Base-by-base conservation (phyloP, 2,329 filamentous ascomycete genomes). In the Leptoxyphium fumago region DNA sequence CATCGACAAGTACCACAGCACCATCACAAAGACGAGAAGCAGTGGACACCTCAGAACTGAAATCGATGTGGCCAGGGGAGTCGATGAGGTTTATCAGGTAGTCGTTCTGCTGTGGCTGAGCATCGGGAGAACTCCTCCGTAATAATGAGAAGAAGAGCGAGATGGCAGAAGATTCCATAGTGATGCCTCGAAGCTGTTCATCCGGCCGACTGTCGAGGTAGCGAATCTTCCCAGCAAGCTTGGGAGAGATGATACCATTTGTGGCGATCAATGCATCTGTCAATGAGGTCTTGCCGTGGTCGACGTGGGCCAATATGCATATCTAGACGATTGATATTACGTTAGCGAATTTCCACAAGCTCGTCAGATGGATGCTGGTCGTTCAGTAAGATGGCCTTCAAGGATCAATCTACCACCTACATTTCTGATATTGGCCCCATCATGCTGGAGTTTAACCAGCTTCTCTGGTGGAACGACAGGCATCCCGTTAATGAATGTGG, bases 81-180 rank as follows among this genome's bases (percentile, higher is more conserved):
- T 98, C 91, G 59, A 98, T 98, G 46, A 98, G 67, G 62, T 98
- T 98, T 67, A 98, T 85, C 49, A 98, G 72, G 59, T 94, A 95
- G 63, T 98, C 89, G 59, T 86, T 86, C 15, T 82, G 73, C 55
- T 80, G 74, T 0, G 61, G 61, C 39, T 52, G 45, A 7, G 60
- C 56, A 26, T 62, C 53, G 18, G 85, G 80, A 1, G 75, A 70
- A 32, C 77, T 69, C 52, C 85, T 77, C 52, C 88, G 76, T 43
- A 94, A 69, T 74, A 96, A 85, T 30, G 88, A 93, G 63, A 98
- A 98, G 65, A 84, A 93, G 29, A 98, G 72, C 0, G 91, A 96
- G 51, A 98, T 98, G 49, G 91, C 91, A 5, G 89, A 96, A 0
- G 91, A 96, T 64, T 98, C 91, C 91, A 98, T 98, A n/a, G 91